Percentiles rank a stretch among this genome's conserved stretches.
Conservation (phyloP, 768 basidiomycete species). For the Suillus placidus region DNA sequence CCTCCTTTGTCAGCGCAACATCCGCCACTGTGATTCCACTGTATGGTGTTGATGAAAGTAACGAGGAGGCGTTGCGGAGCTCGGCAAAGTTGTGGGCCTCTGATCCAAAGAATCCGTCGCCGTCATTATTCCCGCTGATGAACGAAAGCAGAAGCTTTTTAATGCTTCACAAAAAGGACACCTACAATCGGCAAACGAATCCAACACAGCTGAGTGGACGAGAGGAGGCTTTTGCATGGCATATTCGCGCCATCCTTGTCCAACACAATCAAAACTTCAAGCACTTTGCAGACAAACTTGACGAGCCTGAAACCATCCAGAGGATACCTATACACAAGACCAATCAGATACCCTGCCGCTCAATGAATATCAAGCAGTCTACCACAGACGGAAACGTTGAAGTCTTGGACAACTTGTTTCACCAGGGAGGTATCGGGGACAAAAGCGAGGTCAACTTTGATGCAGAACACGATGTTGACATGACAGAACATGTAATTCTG, state of each 20-base stretch:
- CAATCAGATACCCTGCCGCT: neutral
- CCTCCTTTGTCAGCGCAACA: neutral
- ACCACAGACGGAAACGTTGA: slow-evolving; percentile 22
- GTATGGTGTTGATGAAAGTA: neutral
- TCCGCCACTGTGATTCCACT: neutral
- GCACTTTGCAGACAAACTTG: neutral
- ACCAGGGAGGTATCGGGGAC: slow-evolving; percentile 10
- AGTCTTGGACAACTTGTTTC: slow-evolving; percentile 19
- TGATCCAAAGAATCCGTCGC: neutral
- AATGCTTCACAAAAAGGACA: neutral
- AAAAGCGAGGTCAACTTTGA: neutral
- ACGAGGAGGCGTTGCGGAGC: neutral
- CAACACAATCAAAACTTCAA: neutral
- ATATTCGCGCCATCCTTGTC: neutral
- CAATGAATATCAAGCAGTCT: slow-evolving; percentile 28
- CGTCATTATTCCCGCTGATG: neutral
- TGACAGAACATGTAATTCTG: slow-evolving; percentile 16
- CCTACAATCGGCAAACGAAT: slow-evolving; percentile 1
- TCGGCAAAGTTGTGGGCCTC: neutral
- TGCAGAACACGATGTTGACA: slow-evolving; percentile 10
- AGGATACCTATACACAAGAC: neutral
- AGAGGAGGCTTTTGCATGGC: neutral
- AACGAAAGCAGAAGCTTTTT: neutral
- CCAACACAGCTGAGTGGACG: neutral
- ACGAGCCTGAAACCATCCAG: neutral